Percentiles rank a stretch among this genome's conserved stretches.
Evolutionary conservation across 2,329 filamentous ascomycete species (phyloP).

Genomic region (Sporothrix sp.): DNA sequence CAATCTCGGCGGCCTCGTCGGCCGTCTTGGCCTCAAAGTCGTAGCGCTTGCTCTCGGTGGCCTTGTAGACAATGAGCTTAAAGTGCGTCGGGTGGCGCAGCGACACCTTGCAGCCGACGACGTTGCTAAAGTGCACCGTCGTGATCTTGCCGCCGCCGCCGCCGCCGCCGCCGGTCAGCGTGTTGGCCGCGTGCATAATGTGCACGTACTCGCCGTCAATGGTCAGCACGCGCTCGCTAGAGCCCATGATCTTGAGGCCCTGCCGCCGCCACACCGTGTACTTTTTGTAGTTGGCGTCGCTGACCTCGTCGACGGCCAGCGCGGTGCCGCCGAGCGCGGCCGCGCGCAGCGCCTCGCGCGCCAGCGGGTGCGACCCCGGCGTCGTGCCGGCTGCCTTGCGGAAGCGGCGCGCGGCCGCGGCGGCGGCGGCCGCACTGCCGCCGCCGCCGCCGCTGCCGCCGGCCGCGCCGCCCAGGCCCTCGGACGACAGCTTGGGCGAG

Average conservation of each 20-base stretch:
- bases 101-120: conserved; percentile 73
- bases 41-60: conserved; percentile 69
- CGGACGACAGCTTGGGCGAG: conserved; percentile 55
- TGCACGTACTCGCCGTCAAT: conserved; percentile 83
- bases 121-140: conserved; percentile 72
- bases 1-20: conserved; percentile 69
- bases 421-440: conserved; percentile 22
- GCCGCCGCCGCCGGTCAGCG: conserved; percentile 47
- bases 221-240: conserved; percentile 65
- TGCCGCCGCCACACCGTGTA: conserved; percentile 77
- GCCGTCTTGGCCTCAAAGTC: conserved; percentile 70
- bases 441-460: conserved; percentile 29
- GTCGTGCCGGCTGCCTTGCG: conserved; percentile 21
- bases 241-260: conserved; percentile 67
- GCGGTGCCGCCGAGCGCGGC: conserved; percentile 31
- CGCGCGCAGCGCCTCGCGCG: conserved; percentile 40
- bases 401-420: conserved; percentile 11
- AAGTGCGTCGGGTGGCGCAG: conserved; percentile 73
- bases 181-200: conserved; percentile 57
- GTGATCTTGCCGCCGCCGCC: conserved; percentile 66
- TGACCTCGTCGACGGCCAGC: conserved; percentile 42
- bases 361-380: conserved; percentile 55
- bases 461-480: conserved; percentile 34
- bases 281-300: conserved; percentile 55
- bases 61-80: conserved; percentile 60